Evolutionary conservation across 1,284 basidiomycete species (phyloP), one percentile per base, ranked within the genome.

Genomic region (Cryptococcus deneoformans): DNA sequence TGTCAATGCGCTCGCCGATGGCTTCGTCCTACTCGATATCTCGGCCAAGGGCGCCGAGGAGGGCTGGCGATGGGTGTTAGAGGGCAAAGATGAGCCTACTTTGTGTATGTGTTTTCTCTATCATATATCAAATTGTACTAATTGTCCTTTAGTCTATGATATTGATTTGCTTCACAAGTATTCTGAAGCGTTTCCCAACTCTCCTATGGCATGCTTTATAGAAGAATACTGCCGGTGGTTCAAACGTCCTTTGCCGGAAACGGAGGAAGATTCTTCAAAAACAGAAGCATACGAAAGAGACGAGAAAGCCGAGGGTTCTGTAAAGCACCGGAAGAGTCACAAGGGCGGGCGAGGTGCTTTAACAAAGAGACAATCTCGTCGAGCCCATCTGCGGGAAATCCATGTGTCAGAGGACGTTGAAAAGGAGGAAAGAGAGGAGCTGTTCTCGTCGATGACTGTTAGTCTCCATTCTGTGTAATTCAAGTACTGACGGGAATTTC

Each of bases 41-140:
- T 57, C 59, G 9, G 62, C 61, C 0, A 52, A 60, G 4, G 64
- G 64, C 29, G 70, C 75, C 35, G 71, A 77, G 59, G 63, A 73
- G 46, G 73, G 71, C 29, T 70, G 76, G 79, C 56, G 62, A 36
- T 69, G 90, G 16, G 85, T 82, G 61, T 80, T 98, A 44, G 91
- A 98, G 68, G 85, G 86, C 65, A 84, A 81, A 50, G 87, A 98
- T 69, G 81, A 81, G 46, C 83, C 83, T n/a, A 81, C 81, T 7
- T 80, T 91, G 10, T 83, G 88, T 91, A 69, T 66, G 84, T 71
- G 29, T 72, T 24, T 55, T 46, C 57, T 50, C 39, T 11, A 54
- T 42, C 37, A 42, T 48, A 3, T 20, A 6, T 29, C 5, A 48
- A 48, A 14, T 2, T 11, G 36, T 44, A 14, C 49, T 57, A 57